A percentile compares a stretch with the other conserved stretches of the same genome.
Evolutionary conservation across 2,329 filamentous ascomycete genomes (phyloP).

Genomic region (Aspergillus alliaceus): DNA sequence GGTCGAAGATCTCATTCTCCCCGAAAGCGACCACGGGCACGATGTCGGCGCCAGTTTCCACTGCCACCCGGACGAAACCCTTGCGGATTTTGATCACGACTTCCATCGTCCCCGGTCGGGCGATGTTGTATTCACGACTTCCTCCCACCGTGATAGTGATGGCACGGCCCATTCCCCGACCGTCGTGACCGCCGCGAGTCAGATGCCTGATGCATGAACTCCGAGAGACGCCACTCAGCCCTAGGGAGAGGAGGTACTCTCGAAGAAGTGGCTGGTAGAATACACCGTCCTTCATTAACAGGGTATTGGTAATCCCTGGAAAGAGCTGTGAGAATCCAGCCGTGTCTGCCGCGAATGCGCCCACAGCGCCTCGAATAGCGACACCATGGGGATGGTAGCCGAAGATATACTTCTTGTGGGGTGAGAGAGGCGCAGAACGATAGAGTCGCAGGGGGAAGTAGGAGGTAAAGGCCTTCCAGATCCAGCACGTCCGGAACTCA

Average conservation of each 20-base stretch:
- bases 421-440: slow-evolving; percentile 71
- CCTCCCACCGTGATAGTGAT: slow-evolving; percentile 91
- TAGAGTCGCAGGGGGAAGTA: slow-evolving; percentile 83
- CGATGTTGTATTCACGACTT: slow-evolving; percentile 78
- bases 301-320: slow-evolving; percentile 81
- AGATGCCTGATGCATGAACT: slow-evolving; percentile 80
- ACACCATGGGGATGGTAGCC: slow-evolving; percentile 90
- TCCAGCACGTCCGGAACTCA: slow-evolving; percentile 63
- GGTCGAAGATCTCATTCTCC: slow-evolving; percentile 86
- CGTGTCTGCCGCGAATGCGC: slow-evolving; percentile 77
- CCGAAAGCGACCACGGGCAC: slow-evolving; percentile 83
- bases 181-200: slow-evolving; percentile 68
- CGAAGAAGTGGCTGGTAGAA: slow-evolving; percentile 82
- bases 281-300: slow-evolving; percentile 80
- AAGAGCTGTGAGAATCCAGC: slow-evolving; percentile 77
- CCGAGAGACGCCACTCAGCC: slow-evolving; percentile 75
- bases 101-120: slow-evolving; percentile 69
- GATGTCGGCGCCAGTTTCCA: slow-evolving; percentile 77
- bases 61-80: slow-evolving; percentile 85
- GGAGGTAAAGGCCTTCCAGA: slow-evolving; percentile 78
- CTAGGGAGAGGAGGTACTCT: slow-evolving; percentile 77
- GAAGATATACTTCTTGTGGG: slow-evolving; percentile 80
- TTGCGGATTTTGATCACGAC: slow-evolving; percentile 75
- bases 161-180: slow-evolving; percentile 76
- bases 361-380: slow-evolving; percentile 81